A percentile compares a stretch with the other conserved stretches of the same genome.
Conservation (phyloP, 805 yeast species). For the Zygosaccharomyces kombuchaensis region DNA sequence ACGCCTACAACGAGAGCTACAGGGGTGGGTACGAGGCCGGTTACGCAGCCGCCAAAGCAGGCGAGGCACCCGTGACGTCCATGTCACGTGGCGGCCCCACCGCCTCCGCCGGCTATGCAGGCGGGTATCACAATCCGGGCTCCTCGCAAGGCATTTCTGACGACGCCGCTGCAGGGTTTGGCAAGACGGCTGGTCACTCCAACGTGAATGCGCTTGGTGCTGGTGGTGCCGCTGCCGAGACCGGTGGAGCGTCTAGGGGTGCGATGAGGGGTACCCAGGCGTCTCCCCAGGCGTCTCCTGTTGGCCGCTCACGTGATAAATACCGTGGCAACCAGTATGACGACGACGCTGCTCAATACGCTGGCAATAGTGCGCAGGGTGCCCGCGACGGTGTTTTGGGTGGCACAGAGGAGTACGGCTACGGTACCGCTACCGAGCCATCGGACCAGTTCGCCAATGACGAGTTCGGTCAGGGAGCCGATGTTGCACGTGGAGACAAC, state of each 20-base stretch:
- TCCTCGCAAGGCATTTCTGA: not conserved
- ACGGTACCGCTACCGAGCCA: not conserved
- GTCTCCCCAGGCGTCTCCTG: too few relatives aligned
- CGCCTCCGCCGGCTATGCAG: too few relatives aligned
- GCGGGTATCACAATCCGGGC: too few relatives aligned
- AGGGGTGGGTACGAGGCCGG: conserved; percentile 6
- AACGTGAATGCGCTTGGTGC: not conserved
- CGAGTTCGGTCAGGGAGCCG: not conserved
- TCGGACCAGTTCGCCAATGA: conserved; percentile 1
- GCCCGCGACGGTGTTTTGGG: conserved; percentile 1
- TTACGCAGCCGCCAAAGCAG: not conserved
- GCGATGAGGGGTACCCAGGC: not conserved
- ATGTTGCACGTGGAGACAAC: not conserved
- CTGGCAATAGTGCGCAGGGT: conserved; percentile 2
- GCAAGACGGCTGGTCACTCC: not conserved
- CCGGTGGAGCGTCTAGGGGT: not conserved
- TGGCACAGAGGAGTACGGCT: conserved; percentile 3
- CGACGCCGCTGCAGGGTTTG: not conserved
- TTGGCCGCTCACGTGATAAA: too few relatives aligned
- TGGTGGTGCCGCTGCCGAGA: not conserved
- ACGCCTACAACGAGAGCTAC: conserved; percentile 1
- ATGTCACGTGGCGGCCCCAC: too few relatives aligned
- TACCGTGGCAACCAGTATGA: not conserved
- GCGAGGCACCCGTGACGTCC: not conserved
- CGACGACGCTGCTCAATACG: too few relatives aligned